phyloP scores from a whole-genome alignment of 768 basidiomycete genomes.

The Tremella mesenterica region DNA sequence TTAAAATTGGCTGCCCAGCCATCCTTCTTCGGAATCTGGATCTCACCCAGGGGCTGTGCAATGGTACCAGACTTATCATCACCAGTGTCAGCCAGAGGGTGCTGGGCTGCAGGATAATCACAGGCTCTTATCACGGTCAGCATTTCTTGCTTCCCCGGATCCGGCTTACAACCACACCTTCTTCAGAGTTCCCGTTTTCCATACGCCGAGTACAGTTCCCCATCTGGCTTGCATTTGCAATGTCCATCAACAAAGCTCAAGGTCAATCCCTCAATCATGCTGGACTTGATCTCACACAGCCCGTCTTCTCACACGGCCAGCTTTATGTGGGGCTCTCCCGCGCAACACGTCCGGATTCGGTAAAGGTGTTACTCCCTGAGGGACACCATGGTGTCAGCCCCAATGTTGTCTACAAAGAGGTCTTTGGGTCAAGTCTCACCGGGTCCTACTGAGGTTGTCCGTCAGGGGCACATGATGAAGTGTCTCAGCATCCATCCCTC shows the following conservation, averaged over 20 bases:
- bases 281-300: slow-evolving; percentile 46
- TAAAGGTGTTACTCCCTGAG: slow-evolving; percentile 38
- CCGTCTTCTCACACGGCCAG: not conserved
- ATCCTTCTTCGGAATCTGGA: slow-evolving; percentile 50
- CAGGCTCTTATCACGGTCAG: not conserved
- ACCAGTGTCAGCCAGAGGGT: slow-evolving; percentile 44
- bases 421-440: slow-evolving; percentile 11
- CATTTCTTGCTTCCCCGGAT: not conserved
- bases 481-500: too few species aligned
- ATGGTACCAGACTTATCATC: slow-evolving; percentile 44
- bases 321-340: slow-evolving; percentile 46
- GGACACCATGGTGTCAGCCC: slow-evolving; percentile 6
- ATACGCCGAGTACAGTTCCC: slow-evolving; percentile 47
- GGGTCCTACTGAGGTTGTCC: too few species aligned
- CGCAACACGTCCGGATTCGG: slow-evolving; percentile 34
- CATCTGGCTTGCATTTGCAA: slow-evolving; percentile 48
- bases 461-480: too few species aligned
- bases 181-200: slow-evolving; percentile 6
- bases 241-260: slow-evolving; percentile 52
- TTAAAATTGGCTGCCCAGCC: slow-evolving; percentile 38
- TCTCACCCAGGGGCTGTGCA: slow-evolving; percentile 45
- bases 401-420: slow-evolving; percentile 43
- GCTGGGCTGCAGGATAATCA: slow-evolving; percentile 22
- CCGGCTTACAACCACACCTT: not conserved
- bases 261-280: slow-evolving; percentile 50